These are phyloP conservation scores for Peronospora belbahrii DNA, from an alignment of 352 stramenopile genomes.

Conservation along the genomic window DNA sequence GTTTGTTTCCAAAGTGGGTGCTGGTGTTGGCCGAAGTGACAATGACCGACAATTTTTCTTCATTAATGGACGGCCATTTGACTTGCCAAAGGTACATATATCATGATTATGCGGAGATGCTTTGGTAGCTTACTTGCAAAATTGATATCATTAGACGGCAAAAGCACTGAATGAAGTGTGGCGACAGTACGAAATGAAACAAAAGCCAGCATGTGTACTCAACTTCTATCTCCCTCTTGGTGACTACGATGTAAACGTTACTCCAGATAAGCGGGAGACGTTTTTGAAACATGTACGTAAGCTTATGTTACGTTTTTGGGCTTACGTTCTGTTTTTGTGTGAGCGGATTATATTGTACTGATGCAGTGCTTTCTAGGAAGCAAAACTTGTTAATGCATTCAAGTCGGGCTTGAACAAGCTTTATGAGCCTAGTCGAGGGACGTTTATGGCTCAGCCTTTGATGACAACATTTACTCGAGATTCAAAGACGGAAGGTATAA, in stretches of 20 bases:
- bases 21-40: slow-evolving; percentile 64
- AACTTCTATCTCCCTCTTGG: slow-evolving; percentile 84
- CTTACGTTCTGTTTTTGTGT: too few relatives aligned
- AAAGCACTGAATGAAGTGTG: slow-evolving; percentile 88
- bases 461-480: slow-evolving; percentile 33
- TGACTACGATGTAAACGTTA: slow-evolving; percentile 95
- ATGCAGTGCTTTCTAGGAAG: slow-evolving; percentile 31
- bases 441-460: slow-evolving; percentile 53
- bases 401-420: slow-evolving; percentile 46
- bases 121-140: slow-evolving; percentile 1
- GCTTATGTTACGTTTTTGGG: too few relatives aligned
- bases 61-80: slow-evolving; percentile 94
- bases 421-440: slow-evolving; percentile 56
- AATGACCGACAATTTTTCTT: slow-evolving; percentile 93
- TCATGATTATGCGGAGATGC: not conserved
- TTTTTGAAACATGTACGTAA: slow-evolving; percentile 65
- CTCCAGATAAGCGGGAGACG: slow-evolving; percentile 95
- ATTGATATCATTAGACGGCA: slow-evolving; percentile 35
- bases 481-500: slow-evolving; percentile 10
- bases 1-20: slow-evolving; percentile 63
- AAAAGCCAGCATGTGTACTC: slow-evolving; percentile 92
- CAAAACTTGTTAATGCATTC: slow-evolving; percentile 49
- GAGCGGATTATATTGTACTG: not conserved
- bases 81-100: slow-evolving; percentile 73
- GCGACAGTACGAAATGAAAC: slow-evolving; percentile 84